Evolutionary conservation across 2,329 filamentous ascomycete species (phyloP), one percentile per base, ranked within the genome.

Genomic region (Arachnomyces sp.): DNA sequence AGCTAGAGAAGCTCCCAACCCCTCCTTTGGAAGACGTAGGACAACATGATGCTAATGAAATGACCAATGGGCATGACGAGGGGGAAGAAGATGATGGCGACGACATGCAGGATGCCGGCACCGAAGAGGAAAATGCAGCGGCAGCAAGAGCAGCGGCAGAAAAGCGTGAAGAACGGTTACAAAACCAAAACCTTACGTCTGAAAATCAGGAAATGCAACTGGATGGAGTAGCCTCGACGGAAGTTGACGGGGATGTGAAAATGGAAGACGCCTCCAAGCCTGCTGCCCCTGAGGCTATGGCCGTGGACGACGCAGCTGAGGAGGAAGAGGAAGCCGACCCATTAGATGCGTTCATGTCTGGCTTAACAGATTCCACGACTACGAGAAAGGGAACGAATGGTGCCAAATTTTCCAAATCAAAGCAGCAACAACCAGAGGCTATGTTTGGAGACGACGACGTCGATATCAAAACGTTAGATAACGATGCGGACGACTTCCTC

Each of bases 301-400:
- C 68, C 15, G 47, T 54, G 4, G 58, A 61, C 18, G 53, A 47
- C 25, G 45, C 56, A 16, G 55, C 44, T 30, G 64, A 66, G 25
- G 73, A 79, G 41, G 81, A 87, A 40, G 86, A 88, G 34, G 78
- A 86, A 25, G 67, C 92, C 28, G 92, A 98, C 60, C 87, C 92
- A 6, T 71, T 98, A 29, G 92, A 98, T 66, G 90, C 88, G n/a
- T 98, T 93, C 68, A 98, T 98, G 92, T 83, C 80, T 38, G 78
- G 75, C 45, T 71, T 84, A 36, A 68, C 68, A 3, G 73, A 78
- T 40, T 61, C 74, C 12, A 62, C 62, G 33, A 63, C 67, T 7
- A 55, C 60, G n/a, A 68, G 64, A 43, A 67, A 65, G 46, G 54
- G 39, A 17, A 36, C 44, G 7, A 50, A 48, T 34, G 54, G 60